A percentile compares a stretch with the other conserved stretches of the same genome.
Conservation (phyloP, 306 rosid species). For the Quercus berberidifolia region DNA sequence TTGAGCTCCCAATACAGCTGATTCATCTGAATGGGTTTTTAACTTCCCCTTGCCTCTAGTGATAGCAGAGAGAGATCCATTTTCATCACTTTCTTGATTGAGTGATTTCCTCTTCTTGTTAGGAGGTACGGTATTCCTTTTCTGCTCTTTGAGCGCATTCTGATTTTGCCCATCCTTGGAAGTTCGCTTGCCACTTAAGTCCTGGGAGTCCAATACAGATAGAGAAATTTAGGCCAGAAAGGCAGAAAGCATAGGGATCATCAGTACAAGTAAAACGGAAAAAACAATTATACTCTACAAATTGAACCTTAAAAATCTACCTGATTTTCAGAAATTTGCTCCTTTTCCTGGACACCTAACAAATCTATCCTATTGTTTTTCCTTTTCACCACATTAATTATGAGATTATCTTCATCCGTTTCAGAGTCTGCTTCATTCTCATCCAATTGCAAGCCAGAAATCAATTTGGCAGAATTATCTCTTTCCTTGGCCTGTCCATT, state of each 20-base stretch:
- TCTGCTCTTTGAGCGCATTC: constrained; percentile 20
- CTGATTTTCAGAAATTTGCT: constrained; percentile 41
- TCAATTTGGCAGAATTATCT: constrained; percentile 18
- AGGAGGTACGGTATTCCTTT: constrained; percentile 22
- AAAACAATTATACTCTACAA: background rate
- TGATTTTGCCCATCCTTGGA: constrained; percentile 26
- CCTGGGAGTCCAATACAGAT: constrained; percentile 35
- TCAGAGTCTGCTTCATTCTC: constrained; percentile 42
- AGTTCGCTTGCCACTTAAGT: constrained; percentile 19
- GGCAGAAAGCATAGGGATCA: constrained; percentile 1
- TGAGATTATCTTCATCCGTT: constrained; percentile 64
- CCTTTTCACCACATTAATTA: constrained; percentile 52
- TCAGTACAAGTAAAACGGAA: constrained; percentile 1
- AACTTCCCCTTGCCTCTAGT: constrained; percentile 19
- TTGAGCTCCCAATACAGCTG: constrained; percentile 24
- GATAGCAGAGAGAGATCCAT: constrained; percentile 22
- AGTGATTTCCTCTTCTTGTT: constrained; percentile 48
- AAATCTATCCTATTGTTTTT: constrained; percentile 22
- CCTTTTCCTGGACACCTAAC: constrained; percentile 27
- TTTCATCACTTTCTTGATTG: constrained; percentile 20
- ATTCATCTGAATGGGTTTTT: constrained; percentile 22
- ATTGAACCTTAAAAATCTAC: constrained; percentile 20
- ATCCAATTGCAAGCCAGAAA: constrained; percentile 19
- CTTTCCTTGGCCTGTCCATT: constrained; percentile 11
- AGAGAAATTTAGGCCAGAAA: constrained; percentile 10